Evolutionary conservation across 2,329 filamentous ascomycete species (phyloP).

Genomic region (Macrophomina tecta): DNA sequence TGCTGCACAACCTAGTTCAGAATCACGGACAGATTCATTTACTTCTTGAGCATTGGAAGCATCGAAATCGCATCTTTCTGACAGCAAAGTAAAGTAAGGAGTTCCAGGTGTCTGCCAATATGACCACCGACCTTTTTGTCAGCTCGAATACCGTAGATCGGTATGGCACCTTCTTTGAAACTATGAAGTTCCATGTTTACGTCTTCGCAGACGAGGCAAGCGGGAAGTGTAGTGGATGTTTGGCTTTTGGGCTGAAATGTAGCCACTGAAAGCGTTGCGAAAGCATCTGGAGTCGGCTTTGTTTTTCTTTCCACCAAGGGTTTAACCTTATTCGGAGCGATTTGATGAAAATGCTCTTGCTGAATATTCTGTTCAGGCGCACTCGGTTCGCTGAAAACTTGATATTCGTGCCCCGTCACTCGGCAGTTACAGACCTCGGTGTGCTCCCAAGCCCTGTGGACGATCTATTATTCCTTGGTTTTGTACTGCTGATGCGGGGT

Average conservation of each 20-base stretch:
- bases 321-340: not conserved
- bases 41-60: too few species aligned
- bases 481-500: not conserved
- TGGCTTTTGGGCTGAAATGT: too few species aligned
- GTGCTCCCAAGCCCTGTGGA: not conserved
- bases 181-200: not conserved
- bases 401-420: not conserved
- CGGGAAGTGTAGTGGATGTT: too few species aligned
- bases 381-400: not conserved
- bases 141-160: too few species aligned
- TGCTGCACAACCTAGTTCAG: too few species aligned
- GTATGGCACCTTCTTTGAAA: too few species aligned
- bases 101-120: not conserved
- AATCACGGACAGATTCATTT: too few species aligned
- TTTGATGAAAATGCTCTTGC: not conserved
- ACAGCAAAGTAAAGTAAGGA: not conserved
- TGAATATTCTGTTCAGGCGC: not conserved
- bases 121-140: not conserved
- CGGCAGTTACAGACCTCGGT: not conserved
- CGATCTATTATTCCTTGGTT: conserved; percentile 2
- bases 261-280: not conserved
- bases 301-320: not conserved
- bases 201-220: not conserved
- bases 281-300: not conserved
- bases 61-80: not conserved